Evolutionary conservation across 208 protist genomes (phyloP).

Genomic region (Trypanosoma cruzi): DNA sequence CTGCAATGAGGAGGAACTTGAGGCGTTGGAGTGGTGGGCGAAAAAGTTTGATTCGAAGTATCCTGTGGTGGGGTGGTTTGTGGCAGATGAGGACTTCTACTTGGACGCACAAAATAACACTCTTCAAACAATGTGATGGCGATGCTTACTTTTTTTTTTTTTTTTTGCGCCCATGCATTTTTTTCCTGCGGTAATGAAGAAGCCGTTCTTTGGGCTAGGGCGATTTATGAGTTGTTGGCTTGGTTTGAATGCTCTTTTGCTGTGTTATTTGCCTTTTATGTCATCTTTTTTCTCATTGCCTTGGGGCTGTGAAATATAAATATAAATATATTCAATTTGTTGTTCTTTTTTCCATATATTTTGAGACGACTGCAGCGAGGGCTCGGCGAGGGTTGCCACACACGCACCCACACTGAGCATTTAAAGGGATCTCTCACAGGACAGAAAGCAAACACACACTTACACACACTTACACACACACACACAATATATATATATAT

Average conservation of each 20-base stretch:
- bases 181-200: too few relatives aligned
- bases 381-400: background rate
- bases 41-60: slow-evolving; percentile 81
- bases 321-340: slow-evolving; percentile 6
- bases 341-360: slow-evolving; percentile 20
- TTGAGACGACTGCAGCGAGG: background rate
- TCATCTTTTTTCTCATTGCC: too few relatives aligned
- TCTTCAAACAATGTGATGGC: background rate
- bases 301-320: background rate
- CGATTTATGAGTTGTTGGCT: background rate
- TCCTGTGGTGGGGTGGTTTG: slow-evolving; percentile 83
- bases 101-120: background rate
- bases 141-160: background rate
- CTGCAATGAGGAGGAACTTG: slow-evolving; percentile 70
- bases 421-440: background rate
- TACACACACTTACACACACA: background rate
- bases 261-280: too few relatives aligned
- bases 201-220: too few relatives aligned
- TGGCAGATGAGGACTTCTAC: slow-evolving; percentile 68
- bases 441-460: background rate
- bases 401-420: background rate
- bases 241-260: too few relatives aligned
- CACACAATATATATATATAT: background rate
- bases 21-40: slow-evolving; percentile 69
- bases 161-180: background rate